Percentiles rank a stretch among this genome's conserved stretches.
These are phyloP conservation scores for Marchantia paleacea DNA, from an alignment of 225 moss, liverwort and hornwort species.

Conservation along the genomic window DNA sequence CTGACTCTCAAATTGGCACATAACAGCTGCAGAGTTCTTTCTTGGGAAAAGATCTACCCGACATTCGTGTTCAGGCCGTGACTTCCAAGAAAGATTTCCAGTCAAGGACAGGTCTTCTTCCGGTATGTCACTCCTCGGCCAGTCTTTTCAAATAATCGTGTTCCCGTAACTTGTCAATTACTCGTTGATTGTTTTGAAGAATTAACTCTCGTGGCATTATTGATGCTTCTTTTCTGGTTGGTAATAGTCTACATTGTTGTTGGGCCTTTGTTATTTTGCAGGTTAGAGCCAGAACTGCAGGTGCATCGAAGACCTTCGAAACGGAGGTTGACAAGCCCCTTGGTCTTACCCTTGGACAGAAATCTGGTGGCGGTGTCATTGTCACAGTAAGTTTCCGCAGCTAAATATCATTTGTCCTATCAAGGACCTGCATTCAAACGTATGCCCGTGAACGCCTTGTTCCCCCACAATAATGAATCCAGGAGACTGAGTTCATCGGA, in stretches of 20 bases:
- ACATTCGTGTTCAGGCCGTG: background rate
- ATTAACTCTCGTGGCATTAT: too few species aligned
- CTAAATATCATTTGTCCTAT: background rate
- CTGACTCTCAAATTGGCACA: background rate
- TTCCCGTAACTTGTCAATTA: too few species aligned
- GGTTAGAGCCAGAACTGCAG: slow-evolving; percentile 80
- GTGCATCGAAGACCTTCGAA: slow-evolving; percentile 82
- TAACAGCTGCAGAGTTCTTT: slow-evolving; percentile 16
- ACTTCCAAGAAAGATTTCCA: background rate
- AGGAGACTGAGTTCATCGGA: background rate
- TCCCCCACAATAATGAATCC: too few species aligned
- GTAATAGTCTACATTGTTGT: background rate
- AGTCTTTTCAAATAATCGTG: background rate
- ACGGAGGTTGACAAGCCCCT: slow-evolving; percentile 96
- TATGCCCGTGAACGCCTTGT: background rate
- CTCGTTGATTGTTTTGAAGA: too few species aligned
- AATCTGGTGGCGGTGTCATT: slow-evolving; percentile 70
- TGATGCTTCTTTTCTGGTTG: too few species aligned
- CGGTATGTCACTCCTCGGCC: background rate
- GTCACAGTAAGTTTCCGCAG: slow-evolving; percentile 52
- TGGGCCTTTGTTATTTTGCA: slow-evolving; percentile 7
- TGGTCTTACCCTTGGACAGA: slow-evolving; percentile 79
- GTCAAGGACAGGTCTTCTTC: background rate
- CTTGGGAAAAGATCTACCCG: slow-evolving; percentile 7
- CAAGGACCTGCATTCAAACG: background rate